Evolutionary conservation across 176 grass and related monocot species (phyloP).

Genomic region (Leersia perrieri): DNA sequence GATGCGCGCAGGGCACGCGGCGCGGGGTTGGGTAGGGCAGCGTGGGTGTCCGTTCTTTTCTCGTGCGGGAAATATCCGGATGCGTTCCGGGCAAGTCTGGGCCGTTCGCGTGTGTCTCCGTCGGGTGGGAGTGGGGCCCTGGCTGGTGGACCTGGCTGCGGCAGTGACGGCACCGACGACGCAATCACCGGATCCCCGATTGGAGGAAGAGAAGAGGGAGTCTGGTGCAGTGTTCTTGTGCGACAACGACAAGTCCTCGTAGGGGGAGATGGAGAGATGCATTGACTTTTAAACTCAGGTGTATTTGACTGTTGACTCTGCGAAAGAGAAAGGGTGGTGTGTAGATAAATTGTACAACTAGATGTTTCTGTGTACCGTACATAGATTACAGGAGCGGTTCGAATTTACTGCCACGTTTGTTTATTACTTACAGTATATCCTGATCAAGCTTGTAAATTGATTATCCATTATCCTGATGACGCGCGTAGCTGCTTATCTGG

Average conservation of each 20-base stretch:
- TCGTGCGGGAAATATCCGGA: slow-evolving; percentile 3
- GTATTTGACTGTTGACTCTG: background rate
- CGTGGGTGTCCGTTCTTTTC: background rate
- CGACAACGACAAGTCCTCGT: background rate
- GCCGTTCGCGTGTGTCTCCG: background rate
- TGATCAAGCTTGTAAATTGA: background rate
- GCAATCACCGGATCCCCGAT: background rate
- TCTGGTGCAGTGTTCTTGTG: background rate
- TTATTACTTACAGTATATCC: too few relatives aligned
- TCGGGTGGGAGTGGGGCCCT: background rate
- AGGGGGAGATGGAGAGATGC: background rate
- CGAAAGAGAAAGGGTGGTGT: background rate
- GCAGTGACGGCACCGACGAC: background rate
- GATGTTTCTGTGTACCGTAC: background rate
- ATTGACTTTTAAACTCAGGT: background rate
- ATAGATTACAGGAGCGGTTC: background rate
- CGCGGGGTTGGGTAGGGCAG: background rate
- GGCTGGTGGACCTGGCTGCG: background rate
- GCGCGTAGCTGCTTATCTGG: background rate
- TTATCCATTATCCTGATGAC: background rate
- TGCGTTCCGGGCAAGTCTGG: background rate
- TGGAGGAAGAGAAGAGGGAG: background rate
- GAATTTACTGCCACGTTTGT: background rate
- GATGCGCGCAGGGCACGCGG: slow-evolving; percentile 15
- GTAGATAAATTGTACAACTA: background rate